phyloP scores from a whole-genome alignment of 441 rosid species.

The Lepidium campestre region DNA sequence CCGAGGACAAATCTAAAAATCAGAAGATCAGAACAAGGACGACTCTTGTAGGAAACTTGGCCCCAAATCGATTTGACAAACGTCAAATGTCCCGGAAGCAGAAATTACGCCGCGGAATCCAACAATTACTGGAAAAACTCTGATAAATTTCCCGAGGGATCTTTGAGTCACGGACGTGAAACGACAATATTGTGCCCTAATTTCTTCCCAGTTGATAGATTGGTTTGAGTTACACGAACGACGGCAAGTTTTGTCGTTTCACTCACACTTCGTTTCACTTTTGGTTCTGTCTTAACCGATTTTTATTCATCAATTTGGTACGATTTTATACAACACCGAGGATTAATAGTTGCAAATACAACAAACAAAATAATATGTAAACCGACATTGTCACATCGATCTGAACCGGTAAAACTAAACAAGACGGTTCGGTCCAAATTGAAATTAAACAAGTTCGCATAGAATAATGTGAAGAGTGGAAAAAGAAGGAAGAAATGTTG shows the following conservation, averaged over 20 bases:
- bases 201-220: conserved; percentile 43
- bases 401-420: neutral
- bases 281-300: conserved; percentile 19
- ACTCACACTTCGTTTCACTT: conserved; percentile 6
- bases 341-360: neutral
- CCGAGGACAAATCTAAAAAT: neutral
- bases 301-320: neutral
- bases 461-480: conserved; percentile 8
- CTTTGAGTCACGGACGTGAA: conserved; percentile 53
- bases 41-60: neutral
- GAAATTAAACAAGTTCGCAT: conserved; percentile 9
- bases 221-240: conserved; percentile 56
- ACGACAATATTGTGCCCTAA: conserved; percentile 27
- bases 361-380: neutral
- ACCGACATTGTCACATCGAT: neutral
- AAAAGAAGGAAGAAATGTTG: conserved; percentile 25
- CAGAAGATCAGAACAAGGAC: neutral
- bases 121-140: conserved; percentile 19
- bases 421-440: conserved; percentile 24
- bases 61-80: neutral
- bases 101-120: conserved; percentile 10
- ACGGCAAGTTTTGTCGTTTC: conserved; percentile 6
- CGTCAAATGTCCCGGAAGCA: conserved; percentile 9
- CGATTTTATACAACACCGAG: neutral
- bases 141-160: conserved; percentile 28